Base-by-base conservation (phyloP, 108 stramenopile genomes). In the Phaeodactylum tricornutum region DNA sequence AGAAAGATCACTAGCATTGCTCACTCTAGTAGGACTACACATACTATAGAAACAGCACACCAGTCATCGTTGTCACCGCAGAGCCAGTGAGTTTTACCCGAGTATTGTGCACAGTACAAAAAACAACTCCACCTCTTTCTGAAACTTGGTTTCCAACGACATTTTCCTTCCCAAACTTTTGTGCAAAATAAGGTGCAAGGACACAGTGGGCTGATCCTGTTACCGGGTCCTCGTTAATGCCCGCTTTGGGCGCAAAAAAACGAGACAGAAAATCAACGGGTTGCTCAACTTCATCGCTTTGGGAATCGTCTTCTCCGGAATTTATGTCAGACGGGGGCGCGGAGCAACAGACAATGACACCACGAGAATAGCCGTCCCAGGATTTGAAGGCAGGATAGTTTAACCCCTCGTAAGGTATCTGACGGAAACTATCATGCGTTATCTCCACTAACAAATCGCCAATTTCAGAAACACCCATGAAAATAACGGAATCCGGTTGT, bases 181-280 rank as follows among this genome's bases (percentile, higher is more conserved):
- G 48, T 5, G 62, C 67, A 74, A 91, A 99, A 47, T 96, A 92
- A 0, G 95, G 96, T 3, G 69, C 94, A 14, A 97, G 61, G 21
- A 69, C 63, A 62, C 95, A 96, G 53, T 98, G 96, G 0, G 96
- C 94, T 33, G 75, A 85, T 4, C 98, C 98, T 4, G 91, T 93
- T 3, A 98, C 96, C 1, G 96, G 95, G 59, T 99, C 98, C 71
- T 99, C 98, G 44, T 87, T 71, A 21, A 99, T 93, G 9, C 96
- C 96, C 19, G 72, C 62, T 53, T 93, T 86, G 23, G 96, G 97
- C 1, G 69, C 93, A 65, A 98, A 98, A 68, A 92, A 96, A 20
- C 97, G 87, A 15, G 86, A 89, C 28, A 54, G 47, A 63, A 96
- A 96, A 50, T 93, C 89, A 4, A 71, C 33, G 29, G 46, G 39